Base-by-base conservation (phyloP, 2,329 filamentous ascomycete species). In the Microdochium nivale region DNA sequence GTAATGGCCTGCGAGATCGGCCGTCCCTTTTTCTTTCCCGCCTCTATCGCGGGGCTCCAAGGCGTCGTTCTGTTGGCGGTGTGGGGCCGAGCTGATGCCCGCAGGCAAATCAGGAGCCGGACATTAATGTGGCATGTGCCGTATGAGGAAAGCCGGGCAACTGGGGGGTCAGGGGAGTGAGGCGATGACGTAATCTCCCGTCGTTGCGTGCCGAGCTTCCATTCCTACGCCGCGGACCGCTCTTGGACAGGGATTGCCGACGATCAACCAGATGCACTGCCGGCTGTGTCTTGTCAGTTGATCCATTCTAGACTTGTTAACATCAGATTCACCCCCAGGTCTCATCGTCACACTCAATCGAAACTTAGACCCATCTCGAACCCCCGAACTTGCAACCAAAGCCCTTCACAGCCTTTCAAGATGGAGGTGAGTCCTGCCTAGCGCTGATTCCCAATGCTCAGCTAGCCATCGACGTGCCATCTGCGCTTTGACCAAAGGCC, bases 1-100 rank as follows among this genome's bases (percentile, higher is more conserved):
- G 40, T 44, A 44, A 44, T 44, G 40, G 40, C 40, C 40, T 44
- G 40, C 40, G 40, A 24, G n/a, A 44, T 44, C 40, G 40, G 40
- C 40, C 40, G 40, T 44, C 19, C 40, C 40, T 19, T 23, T 44
- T 44, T 44, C 23, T 23, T 24, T 44, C 40, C 40, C 40, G 19
- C 9, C 19, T 21, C 14, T 19, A 19, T 5, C 19, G n/a, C 14
- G n/a, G 40, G 40, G 40, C 14, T 11, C 3, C 14, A n/a, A 40
- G n/a, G 7, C 35, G 35, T n/a, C 19, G 35, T n/a, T n/a, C 10
- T 8, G 8, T 40, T n/a, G 35, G 35, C 19, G 19, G 8, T 11
- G 27, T 30, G 27, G 40, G 40, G 19, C n/a, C n/a, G n/a, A n/a
- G 40, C 40, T 13, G 21, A 23, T 24, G 19, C 14, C 19, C 16